Conservation (phyloP, 306 rosid species). For the Quercus engelmannii region DNA sequence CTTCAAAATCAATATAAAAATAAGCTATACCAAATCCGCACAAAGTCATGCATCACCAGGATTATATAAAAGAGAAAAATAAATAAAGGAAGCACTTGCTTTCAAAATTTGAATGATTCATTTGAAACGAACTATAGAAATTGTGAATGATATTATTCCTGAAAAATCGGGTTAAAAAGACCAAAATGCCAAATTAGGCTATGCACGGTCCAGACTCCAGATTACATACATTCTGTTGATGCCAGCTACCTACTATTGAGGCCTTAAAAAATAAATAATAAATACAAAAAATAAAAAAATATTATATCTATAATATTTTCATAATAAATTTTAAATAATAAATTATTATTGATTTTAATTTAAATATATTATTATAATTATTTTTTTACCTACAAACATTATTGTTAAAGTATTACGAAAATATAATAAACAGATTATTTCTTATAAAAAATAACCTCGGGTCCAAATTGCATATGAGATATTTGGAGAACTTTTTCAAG, state of each 20-base stretch:
- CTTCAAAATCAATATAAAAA: no score
- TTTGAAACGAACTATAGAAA: no score
- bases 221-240: not conserved
- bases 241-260: not conserved
- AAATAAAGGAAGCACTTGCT: no score
- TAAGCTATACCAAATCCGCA: no score
- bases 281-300: no score
- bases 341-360: rapidly evolving
- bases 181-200: not conserved
- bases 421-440: not conserved
- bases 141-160: no score
- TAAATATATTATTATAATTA: no score
- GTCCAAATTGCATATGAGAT: slow-evolving; percentile 10
- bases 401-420: not conserved
- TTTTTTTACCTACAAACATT: no score
- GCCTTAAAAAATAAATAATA: not conserved
- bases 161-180: not conserved
- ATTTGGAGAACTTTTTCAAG: slow-evolving; percentile 20
- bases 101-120: no score
- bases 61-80: no score
- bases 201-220: not conserved
- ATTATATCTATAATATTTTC: rapidly evolving
- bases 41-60: no score
- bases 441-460: not conserved
- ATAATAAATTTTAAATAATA: rapidly evolving